Evolutionary conservation across 2,329 filamentous ascomycete genomes (phyloP), one percentile per base, ranked within the genome.

Genomic region (Metarhizium robertsii): DNA sequence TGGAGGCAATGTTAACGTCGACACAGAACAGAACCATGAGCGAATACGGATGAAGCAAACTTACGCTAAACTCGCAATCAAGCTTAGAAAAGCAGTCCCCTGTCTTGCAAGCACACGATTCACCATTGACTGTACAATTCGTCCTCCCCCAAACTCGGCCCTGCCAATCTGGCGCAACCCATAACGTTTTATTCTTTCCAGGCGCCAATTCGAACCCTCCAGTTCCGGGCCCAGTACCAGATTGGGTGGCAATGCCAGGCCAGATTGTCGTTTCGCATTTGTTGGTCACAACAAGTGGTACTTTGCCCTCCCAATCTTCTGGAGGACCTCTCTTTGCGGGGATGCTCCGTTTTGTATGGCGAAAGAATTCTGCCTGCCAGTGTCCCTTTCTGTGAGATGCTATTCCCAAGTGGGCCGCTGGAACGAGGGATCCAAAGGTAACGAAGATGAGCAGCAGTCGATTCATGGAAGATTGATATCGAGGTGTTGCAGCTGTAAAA

Each of bases 111-210:
- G 86, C 84, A 53, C 77, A 83, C 1, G 85, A 86, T 50, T 83
- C 78, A 16, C 75, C 75, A 61, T 85, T 83, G 68, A 91, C 90
- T 43, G 81, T 88, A 72, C 90, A 95, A 66, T 94, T 94, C 18
- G 89, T 92, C 54, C 90, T 78, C 13, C 85, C 90, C 90, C 89
- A 94, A 32, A 94, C 76, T 54, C 90, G 81, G 10, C 90, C 90
- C 66, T 88, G 85, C 90, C 89, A 95, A 61, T 90, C 82, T 52
- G 79, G 74, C 11, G 84, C 81, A 29, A 94, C 87, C 53, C 78
- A 83, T 58, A 91, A 73, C 46, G 79, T 78, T 58, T 70, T 80
- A 54, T 78, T 83, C 38, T 78, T 73, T 48, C 85, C 83, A 3
- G 81, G 67, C 1, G 70, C 65, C 40, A 92, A 77, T 64, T 83